These are phyloP conservation scores for Metschnikowia proteae DNA, from an alignment of 805 yeast genomes.

Conservation along the genomic window DNA sequence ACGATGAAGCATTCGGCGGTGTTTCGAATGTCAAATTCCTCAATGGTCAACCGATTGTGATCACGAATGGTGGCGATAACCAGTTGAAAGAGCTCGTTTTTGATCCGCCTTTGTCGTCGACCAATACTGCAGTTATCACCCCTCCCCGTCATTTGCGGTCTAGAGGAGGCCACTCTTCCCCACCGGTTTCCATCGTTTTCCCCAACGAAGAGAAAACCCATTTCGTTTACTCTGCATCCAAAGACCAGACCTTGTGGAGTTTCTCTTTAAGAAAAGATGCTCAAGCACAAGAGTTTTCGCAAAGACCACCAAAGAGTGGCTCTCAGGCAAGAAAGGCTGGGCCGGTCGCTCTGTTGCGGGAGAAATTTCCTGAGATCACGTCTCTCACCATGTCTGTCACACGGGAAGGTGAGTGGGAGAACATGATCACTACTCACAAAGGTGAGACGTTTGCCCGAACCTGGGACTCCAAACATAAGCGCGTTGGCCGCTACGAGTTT, in stretches of 20 bases:
- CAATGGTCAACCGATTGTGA: constrained; percentile 87
- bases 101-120: constrained; percentile 78
- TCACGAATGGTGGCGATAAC: constrained; percentile 90
- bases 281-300: constrained; percentile 91
- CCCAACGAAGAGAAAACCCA: constrained; percentile 76
- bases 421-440: constrained; percentile 82
- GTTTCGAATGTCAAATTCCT: constrained; percentile 69
- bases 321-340: constrained; percentile 32
- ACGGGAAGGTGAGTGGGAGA: constrained; percentile 90
- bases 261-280: constrained; percentile 94
- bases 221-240: constrained; percentile 78
- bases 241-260: constrained; percentile 83
- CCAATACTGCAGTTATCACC: constrained; percentile 61
- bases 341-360: constrained; percentile 50
- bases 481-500: constrained; percentile 72
- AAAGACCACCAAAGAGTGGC: constrained; percentile 47
- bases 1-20: constrained; percentile 72
- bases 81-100: constrained; percentile 85
- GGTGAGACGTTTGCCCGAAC: constrained; percentile 82
- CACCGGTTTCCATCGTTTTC: constrained; percentile 73
- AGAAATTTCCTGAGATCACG: constrained; percentile 73
- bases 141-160: constrained; percentile 92
- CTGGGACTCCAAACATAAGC: constrained; percentile 78
- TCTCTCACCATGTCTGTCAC: constrained; percentile 68
- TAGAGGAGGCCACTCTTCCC: constrained; percentile 96